Base-by-base conservation (phyloP, 805 yeast genomes). In the Suhomyces xylopsoci region DNA sequence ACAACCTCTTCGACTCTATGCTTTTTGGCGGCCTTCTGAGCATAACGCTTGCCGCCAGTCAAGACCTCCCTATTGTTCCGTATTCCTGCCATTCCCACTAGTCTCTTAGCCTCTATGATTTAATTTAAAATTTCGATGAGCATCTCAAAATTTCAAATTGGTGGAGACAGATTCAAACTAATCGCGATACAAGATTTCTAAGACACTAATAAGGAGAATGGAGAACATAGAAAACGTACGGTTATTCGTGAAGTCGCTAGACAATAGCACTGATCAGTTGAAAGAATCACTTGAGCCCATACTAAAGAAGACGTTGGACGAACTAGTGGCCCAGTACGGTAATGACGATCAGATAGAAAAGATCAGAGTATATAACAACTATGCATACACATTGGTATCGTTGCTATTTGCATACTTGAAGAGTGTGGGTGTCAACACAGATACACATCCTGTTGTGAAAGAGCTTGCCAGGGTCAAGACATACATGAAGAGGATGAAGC, bases 1-100 rank as follows among this genome's bases (percentile, higher is more conserved):
- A 81, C 83, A 26, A 94, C 96, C 67, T 90, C 97, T 25, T 82
- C 92, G 2, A 89, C 91, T 40, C 90, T 79, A 64, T 80, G 82
- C 65, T 82, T 80, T 65, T 81, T 82, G 32, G 78, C 77, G 64
- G 84, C 86, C 58, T 85, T 87, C 50, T 82, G 81, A 15, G 86
- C 85, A 68, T 91, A 92, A 60, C 80, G 81, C 69, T 87, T 83
- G 62, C 96, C 97, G 34, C 96, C 90, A 7, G 97, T 88, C 66
- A 92, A 85, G 52, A 92, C 82, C 62, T 91, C 93, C 70, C 96
- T 82, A 68, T 93, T 92, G 3, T 79, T 74, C 59, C 73, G 70
- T 47, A 58, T 51, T 25, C 60, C 54, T n/a, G 62, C 59, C 68
- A 61, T 62, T 19, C n/a, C 19, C 22, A 10, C 26, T 42, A 4